Percentiles rank a stretch among this genome's conserved stretches.
Conservation (phyloP, 768 basidiomycete species). For the Cyclocybe cylindracea region DNA sequence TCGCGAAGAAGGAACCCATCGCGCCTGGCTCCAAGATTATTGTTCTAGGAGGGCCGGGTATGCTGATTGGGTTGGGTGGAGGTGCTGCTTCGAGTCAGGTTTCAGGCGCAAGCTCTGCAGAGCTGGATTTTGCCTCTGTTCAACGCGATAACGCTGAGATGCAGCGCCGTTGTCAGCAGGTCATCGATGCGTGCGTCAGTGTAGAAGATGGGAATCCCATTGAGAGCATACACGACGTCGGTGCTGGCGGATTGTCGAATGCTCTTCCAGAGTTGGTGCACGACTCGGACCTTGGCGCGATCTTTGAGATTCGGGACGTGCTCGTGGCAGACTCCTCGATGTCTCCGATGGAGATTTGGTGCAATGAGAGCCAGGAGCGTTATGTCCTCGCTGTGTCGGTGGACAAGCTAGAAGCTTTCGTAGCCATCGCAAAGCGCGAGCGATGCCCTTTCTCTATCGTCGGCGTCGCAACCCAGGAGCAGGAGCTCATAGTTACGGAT, state of each 20-base stretch:
- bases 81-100: constrained; percentile 95
- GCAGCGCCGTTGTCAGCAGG: constrained; percentile 96
- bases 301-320: constrained; percentile 92
- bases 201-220: constrained; percentile 69
- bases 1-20: constrained; percentile 79
- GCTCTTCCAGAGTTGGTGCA: constrained; percentile 97
- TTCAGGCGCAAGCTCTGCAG: constrained; percentile 86
- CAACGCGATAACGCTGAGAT: constrained; percentile 99
- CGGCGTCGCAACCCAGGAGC: constrained; percentile 79
- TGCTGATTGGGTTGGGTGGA: constrained; percentile 95
- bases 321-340: constrained; percentile 89
- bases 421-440: constrained; percentile 80
- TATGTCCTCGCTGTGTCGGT: constrained; percentile 91
- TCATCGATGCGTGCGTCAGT: constrained; percentile 88
- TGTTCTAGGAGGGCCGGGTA: constrained; percentile 93
- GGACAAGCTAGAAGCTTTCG: constrained; percentile 63
- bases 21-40: constrained; percentile 83
- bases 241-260: constrained; percentile 95
- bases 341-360: constrained; percentile 99
- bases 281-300: constrained; percentile 89
- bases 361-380: constrained; percentile 97
- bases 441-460: constrained; percentile 92
- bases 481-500: constrained; percentile 89
- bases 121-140: constrained; percentile 96
- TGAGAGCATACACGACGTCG: constrained; percentile 97